Percentiles rank a stretch among this genome's conserved stretches.
Conservation (phyloP, 495 filamentous ascomycete genomes). For the Thozetella sp. region DNA sequence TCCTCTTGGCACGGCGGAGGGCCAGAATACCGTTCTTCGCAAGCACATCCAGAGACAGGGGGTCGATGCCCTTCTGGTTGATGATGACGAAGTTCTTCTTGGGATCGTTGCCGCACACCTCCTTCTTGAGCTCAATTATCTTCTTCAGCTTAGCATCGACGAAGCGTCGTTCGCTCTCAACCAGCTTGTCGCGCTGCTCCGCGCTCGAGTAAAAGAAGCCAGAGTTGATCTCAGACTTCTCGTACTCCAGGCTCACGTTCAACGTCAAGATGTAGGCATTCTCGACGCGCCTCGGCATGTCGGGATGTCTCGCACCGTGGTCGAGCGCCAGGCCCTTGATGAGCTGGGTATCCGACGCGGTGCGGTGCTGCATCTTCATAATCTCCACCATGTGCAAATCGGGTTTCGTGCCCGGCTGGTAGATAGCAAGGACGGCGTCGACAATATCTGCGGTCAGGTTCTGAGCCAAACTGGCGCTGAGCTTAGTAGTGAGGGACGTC, state of each 20-base stretch:
- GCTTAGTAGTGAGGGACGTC: conserved; percentile 92
- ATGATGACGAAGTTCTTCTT: conserved; percentile 98
- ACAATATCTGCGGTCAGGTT: conserved; percentile 92
- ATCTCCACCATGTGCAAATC: conserved; percentile 99
- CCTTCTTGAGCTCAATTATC: conserved; percentile 97
- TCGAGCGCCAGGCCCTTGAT: conserved; percentile 92
- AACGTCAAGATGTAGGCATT: conserved; percentile 94
- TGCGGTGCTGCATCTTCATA: conserved; percentile 99
- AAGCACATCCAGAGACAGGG: conserved; percentile 89
- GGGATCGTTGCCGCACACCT: conserved; percentile 90
- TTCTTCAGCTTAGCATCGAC: conserved; percentile 97
- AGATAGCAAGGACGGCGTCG: conserved; percentile 93
- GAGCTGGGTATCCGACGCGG: conserved; percentile 92
- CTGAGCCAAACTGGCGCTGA: conserved; percentile 85
- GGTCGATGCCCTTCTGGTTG: conserved; percentile 99
- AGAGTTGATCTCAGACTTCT: conserved; percentile 99
- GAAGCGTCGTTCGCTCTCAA: conserved; percentile 94
- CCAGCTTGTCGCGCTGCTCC: conserved; percentile 94
- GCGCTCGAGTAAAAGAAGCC: conserved; percentile 98
- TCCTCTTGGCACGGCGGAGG: conserved; percentile 89
- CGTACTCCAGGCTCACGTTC: conserved; percentile 97
- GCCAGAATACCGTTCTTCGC: conserved; percentile 98
- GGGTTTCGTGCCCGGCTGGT: conserved; percentile 85
- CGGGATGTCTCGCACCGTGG: conserved; percentile 94
- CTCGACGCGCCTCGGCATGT: conserved; percentile 96